Conservation (phyloP, 371 early-diverging fungal species). For the Zopfochytrium polystomum region DNA sequence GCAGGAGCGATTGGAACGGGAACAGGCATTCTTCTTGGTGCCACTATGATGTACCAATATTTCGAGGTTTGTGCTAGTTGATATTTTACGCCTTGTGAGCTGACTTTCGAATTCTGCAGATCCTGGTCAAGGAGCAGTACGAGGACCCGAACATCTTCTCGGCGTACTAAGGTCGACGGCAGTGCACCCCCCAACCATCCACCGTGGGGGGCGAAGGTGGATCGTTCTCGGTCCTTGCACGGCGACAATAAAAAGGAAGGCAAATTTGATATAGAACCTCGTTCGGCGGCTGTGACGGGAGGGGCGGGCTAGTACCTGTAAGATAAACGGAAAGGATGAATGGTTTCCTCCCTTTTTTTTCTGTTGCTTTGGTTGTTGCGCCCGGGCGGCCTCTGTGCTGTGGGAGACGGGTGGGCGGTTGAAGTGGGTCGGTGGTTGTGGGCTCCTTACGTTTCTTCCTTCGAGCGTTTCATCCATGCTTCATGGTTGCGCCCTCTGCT, state of each 20-base stretch:
- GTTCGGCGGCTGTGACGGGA: neutral
- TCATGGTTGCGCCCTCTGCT: too few relatives aligned
- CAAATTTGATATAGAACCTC: neutral
- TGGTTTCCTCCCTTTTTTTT: too few relatives aligned
- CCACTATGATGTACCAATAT: slow-evolving; percentile 98
- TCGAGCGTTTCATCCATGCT: too few relatives aligned
- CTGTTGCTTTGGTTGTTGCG: too few relatives aligned
- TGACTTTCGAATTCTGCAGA: too few relatives aligned
- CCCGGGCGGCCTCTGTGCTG: too few relatives aligned
- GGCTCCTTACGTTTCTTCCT: too few relatives aligned
- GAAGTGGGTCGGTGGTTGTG: too few relatives aligned
- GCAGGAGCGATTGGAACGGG: slow-evolving; percentile 89
- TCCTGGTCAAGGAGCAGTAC: neutral
- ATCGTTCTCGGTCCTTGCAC: too few relatives aligned
- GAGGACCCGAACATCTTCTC: neutral
- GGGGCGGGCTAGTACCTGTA: neutral
- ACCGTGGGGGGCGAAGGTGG: neutral
- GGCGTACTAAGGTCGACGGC: neutral
- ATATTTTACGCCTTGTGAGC: too few relatives aligned
- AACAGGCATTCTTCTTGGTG: slow-evolving; percentile 97
- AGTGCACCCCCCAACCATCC: neutral
- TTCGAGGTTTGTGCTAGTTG: slow-evolving; percentile 93
- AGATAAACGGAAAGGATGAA: too few relatives aligned
- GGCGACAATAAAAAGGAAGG: neutral
- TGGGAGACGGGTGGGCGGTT: too few relatives aligned